These are phyloP conservation scores for Aspergillus melleus DNA, from an alignment of 2,329 filamentous ascomycete species.

Conservation along the genomic window DNA sequence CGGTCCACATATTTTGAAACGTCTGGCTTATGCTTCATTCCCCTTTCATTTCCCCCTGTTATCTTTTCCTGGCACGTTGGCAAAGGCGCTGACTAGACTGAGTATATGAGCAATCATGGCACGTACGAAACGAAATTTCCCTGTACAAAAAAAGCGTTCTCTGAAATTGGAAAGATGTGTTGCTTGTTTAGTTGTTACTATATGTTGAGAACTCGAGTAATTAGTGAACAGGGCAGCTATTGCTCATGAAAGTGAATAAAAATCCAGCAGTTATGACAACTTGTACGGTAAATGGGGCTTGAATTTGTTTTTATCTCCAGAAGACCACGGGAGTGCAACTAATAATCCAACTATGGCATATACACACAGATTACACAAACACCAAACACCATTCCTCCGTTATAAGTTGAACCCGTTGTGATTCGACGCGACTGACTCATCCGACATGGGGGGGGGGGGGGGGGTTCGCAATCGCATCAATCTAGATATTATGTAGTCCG, in stretches of 20 bases:
- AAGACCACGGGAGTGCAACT: not conserved
- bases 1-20: not conserved
- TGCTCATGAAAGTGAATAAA: too few relatives aligned
- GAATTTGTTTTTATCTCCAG: too few relatives aligned
- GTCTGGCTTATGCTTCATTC: not conserved
- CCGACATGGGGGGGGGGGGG: not conserved
- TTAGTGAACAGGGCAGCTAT: too few relatives aligned
- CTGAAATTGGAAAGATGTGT: too few relatives aligned
- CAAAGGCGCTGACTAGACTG: not conserved
- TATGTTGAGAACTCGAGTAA: too few relatives aligned
- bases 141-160: not conserved
- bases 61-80: not conserved
- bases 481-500: conserved; percentile 27
- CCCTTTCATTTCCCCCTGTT: not conserved
- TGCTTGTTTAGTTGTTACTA: too few relatives aligned
- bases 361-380: conserved; percentile 9
- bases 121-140: not conserved
- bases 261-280: too few relatives aligned
- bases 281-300: too few relatives aligned
- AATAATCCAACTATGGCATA: not conserved
- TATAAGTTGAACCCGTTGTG: not conserved
- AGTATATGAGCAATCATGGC: not conserved
- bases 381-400: conserved; percentile 12
- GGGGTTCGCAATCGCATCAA: conserved; percentile 4
- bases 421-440: conserved; percentile 1